Base-by-base conservation (phyloP, 1,284 basidiomycete genomes). In the Tilletiopsis washingtonensis region DNA sequence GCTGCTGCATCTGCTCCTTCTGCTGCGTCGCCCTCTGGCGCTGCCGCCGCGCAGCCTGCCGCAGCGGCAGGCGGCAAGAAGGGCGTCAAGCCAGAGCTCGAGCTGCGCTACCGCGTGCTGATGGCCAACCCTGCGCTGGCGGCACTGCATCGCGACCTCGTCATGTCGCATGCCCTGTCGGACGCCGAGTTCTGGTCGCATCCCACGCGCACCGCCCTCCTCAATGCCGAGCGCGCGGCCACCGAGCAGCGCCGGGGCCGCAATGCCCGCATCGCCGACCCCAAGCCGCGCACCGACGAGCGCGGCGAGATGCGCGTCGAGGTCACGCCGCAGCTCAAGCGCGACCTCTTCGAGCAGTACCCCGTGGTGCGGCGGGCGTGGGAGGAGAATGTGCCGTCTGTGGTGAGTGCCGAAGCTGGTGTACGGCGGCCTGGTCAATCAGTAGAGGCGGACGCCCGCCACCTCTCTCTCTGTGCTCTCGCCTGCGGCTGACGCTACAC, bases 311-410 rank as follows among this genome's bases (percentile, higher is more conserved):
- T 90, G 69, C 88, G 85, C 71, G 91, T 97, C 56, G 82, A 85
- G 61, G 84, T 99, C 53, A 93, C 91, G 2, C 88, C 88, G 5
- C 89, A 93, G 73, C 79, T 96, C 34, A 86, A 93, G 36, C 82
- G 87, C 61, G 91, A 97, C 68, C 90, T 98, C 42, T 98, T 98
- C 66, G 91, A 96, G 62, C 91, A 96, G 77, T 97, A 91, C 69
- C 93, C 94, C 1, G 85, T 96, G 27, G 88, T 98, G 5, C 83
- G 85, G 43, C 85, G 83, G 67, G 91, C 91, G 1, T 96, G 93
- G 70, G 84, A 79, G 52, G 91, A 94, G 68, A 90, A 91, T 61
- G 93, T 98, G 0, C 91, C 91, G 1, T 78, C 76, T 51, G 85
- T 86, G 76, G 88, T 85, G 74, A 52, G 76, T 40, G 17, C 32